Conservation (phyloP, 2,329 filamentous ascomycete genomes). For the Pseudogymnoascus destructans region DNA sequence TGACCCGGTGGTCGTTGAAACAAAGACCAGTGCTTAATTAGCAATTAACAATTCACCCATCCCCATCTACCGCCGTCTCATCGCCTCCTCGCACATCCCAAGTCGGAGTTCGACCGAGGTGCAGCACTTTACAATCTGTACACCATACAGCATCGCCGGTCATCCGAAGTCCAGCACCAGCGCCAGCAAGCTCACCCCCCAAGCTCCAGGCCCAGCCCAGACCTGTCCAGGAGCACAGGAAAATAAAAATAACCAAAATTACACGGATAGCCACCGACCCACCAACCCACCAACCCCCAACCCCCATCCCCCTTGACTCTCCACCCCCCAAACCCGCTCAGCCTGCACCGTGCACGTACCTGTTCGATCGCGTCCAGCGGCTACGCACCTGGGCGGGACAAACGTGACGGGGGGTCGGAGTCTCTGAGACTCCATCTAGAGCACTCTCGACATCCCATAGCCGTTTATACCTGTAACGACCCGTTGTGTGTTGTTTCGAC, state of each 20-base stretch:
- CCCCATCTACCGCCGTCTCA: not conserved
- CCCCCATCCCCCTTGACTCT: not conserved
- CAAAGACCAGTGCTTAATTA: not conserved
- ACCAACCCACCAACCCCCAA: not conserved
- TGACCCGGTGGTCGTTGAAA: slow-evolving; percentile 2
- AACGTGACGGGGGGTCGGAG: not conserved
- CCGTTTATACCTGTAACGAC: not conserved
- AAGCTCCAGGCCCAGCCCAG: not conserved
- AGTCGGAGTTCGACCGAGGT: not conserved
- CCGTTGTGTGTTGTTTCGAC: not conserved
- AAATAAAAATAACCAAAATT: not conserved
- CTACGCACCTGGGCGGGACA: not conserved
- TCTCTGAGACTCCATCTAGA: not conserved
- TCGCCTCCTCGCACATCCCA: not conserved
- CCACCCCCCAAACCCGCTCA: slow-evolving; percentile 1
- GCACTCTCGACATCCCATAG: not conserved
- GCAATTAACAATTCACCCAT: not conserved
- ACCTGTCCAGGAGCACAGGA: not conserved
- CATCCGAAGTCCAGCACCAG: not conserved
- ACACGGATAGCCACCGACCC: not conserved
- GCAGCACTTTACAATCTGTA: not conserved
- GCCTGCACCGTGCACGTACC: not conserved
- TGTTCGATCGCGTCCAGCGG: slow-evolving; percentile 6
- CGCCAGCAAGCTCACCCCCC: not conserved
- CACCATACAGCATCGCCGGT: not conserved